A percentile compares a stretch with the other conserved stretches of the same genome.
Conservation (phyloP, 2,329 filamentous ascomycete genomes). For the Capronia americana region DNA sequence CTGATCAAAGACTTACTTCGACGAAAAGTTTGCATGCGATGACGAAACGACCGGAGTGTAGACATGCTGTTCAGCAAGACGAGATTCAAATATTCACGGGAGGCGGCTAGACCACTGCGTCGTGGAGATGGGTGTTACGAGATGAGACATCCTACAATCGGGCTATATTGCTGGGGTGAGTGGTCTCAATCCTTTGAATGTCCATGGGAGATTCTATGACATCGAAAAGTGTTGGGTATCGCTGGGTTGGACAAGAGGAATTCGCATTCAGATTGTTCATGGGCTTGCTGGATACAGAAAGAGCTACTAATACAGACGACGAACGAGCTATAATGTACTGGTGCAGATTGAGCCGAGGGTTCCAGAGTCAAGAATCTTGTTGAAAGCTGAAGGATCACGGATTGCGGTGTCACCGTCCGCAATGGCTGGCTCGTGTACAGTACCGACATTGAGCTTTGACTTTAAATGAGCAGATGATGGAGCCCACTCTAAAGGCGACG, state of each 20-base stretch:
- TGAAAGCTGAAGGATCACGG: slow-evolving; percentile 13
- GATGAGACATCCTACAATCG: slow-evolving; percentile 11
- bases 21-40: slow-evolving; percentile 19
- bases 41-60: slow-evolving; percentile 19
- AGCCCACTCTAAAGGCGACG: neutral
- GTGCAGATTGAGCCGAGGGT: slow-evolving; percentile 3
- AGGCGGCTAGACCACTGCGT: slow-evolving; percentile 17
- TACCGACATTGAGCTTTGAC: slow-evolving; percentile 6
- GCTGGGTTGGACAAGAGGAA: slow-evolving; percentile 15
- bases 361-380: neutral
- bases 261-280: slow-evolving; percentile 26
- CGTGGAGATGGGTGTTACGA: neutral
- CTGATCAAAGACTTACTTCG: slow-evolving; percentile 20
- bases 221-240: slow-evolving; percentile 18
- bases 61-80: slow-evolving; percentile 24
- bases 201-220: slow-evolving; percentile 1
- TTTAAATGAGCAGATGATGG: neutral
- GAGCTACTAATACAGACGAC: slow-evolving; percentile 11
- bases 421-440: slow-evolving; percentile 5
- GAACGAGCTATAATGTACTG: slow-evolving; percentile 6
- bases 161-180: slow-evolving; percentile 2
- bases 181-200: neutral
- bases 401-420: neutral
- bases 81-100: slow-evolving; percentile 18
- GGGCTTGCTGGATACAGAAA: slow-evolving; percentile 21